Evolutionary conservation across 352 stramenopile species (phyloP).

Genomic region (Nothophytophthora sp.): DNA sequence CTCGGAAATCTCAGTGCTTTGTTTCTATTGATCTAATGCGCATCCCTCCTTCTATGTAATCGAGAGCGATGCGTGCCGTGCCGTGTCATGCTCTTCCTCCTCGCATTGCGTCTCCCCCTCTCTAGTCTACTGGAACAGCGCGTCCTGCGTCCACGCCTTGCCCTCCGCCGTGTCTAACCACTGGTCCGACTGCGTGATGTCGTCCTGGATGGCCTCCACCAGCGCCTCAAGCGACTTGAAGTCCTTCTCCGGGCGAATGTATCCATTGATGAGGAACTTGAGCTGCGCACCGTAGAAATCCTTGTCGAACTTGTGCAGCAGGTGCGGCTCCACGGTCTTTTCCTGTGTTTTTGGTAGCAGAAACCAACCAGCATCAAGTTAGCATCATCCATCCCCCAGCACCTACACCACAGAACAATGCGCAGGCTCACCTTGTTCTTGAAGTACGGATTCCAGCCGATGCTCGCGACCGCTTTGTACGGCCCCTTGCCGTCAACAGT

Average conservation of each 20-base stretch:
- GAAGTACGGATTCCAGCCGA: constrained; percentile 96
- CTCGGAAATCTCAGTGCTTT: no score
- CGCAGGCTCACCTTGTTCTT: constrained; percentile 84
- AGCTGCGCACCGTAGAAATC: constrained; percentile 96
- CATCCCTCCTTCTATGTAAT: no score
- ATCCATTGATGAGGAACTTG: constrained; percentile 93
- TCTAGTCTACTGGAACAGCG: constrained; percentile 41
- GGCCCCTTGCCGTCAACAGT: constrained; percentile 77
- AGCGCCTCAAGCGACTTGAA: constrained; percentile 94
- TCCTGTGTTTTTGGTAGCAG: no score
- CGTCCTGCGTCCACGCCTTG: constrained; percentile 49
- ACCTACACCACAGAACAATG: no score
- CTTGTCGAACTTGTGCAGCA: constrained; percentile 92
- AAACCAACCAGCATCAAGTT: no score
- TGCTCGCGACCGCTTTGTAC: constrained; percentile 97
- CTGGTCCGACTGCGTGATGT: constrained; percentile 69
- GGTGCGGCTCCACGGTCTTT: constrained; percentile 97
- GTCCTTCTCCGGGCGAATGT: constrained; percentile 94
- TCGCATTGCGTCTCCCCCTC: constrained; percentile 33
- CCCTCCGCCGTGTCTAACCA: constrained; percentile 66
- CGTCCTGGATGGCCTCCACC: constrained; percentile 90
- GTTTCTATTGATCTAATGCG: no score
- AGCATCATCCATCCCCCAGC: no score
- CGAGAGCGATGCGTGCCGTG: no score
- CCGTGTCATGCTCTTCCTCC: no score